Conservation (phyloP, 495 filamentous ascomycete species). For the Coniosporium apollinis region DNA sequence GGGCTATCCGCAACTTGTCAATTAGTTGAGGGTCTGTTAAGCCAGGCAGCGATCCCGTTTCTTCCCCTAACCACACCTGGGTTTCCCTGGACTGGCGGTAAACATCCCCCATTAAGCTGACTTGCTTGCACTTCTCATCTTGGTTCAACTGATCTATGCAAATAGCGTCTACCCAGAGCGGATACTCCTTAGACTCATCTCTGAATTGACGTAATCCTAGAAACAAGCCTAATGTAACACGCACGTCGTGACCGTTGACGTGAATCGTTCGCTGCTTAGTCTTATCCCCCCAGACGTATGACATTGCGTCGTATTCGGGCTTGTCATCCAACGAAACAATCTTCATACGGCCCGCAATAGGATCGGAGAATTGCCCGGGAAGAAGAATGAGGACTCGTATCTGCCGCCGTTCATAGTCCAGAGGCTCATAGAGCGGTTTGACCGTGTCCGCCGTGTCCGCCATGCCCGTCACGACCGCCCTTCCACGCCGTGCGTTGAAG, state of each 20-base stretch:
- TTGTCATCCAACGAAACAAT: slow-evolving; percentile 4
- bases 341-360: no score
- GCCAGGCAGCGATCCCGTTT: no score
- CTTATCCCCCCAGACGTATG: slow-evolving; percentile 23
- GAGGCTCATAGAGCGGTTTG: no score
- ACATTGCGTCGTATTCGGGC: slow-evolving; percentile 22
- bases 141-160: not conserved
- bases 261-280: slow-evolving; percentile 5
- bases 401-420: no score
- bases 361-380: no score
- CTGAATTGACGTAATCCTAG: not conserved
- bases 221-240: not conserved
- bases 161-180: not conserved
- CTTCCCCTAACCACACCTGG: no score
- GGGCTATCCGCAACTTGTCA: no score
- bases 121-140: not conserved
- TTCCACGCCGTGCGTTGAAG: no score
- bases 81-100: not conserved
- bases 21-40: no score
- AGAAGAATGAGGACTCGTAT: no score
- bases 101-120: not conserved
- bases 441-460: no score
- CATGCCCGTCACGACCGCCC: no score
- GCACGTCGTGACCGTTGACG: slow-evolving; percentile 8
- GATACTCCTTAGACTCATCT: not conserved